Base-by-base conservation (phyloP, 495 filamentous ascomycete genomes). In the Neurospora tetraspora region DNA sequence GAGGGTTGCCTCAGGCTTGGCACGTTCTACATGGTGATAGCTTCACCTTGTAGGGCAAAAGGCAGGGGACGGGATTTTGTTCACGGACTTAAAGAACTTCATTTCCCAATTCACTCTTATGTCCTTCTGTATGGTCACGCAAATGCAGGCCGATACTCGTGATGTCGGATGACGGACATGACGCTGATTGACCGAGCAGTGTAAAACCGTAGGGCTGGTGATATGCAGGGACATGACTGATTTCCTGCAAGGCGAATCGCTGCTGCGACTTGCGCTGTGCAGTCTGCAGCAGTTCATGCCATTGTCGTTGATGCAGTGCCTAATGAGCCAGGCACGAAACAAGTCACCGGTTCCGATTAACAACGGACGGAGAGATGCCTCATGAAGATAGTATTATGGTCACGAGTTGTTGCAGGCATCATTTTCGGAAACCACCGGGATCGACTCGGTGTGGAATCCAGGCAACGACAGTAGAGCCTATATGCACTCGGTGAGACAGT, bases 341-440 rank as follows among this genome's bases (percentile, higher is more conserved):
- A 27, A 7, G 23, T 65, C 27, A 65, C 53, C 53, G 53, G 53
- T 34, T 65, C 34, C 53, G 1, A 34, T 34, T 18, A 7, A 16
- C 6, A 18, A 34, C 27, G 14, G 27, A 31, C 27, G 23, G 53
- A 61, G 23, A 61, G 53, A 65, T 65, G 53, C 27, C 27, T 65
- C 7, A 16, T 12, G 8, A 16, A 65, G 53, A 16, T 3, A 9
- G 14, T 34, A 14, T 34, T 61, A 14, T 31, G 27, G 53, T 34
- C 53, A 34, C 53, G 27, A 65, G 53, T 65, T 65, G 20, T 27
- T 59, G 20, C 10, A 59, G 11, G 11, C 5, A 59, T 65, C 53
- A 82, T 34, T 79, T 38, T 42, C 20, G 71, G 43, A 39, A 69
- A 27, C 61, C 27, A 23, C 5, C 31, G 38, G 38, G 38, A 69